Base-by-base conservation (phyloP, 352 stramenopile genomes). In the Salisapilia sapeloensis region DNA sequence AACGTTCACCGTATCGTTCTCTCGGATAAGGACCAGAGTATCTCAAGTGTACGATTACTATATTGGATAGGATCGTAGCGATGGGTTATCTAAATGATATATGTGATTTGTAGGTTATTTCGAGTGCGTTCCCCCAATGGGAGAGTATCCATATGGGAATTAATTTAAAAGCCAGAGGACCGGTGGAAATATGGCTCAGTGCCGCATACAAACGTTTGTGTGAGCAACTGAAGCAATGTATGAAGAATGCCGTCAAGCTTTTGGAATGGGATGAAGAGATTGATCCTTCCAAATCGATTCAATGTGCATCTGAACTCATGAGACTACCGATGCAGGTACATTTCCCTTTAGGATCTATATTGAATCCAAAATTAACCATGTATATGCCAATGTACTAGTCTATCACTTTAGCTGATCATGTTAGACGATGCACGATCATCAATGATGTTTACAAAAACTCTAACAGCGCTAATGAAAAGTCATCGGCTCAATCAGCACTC, bases 111-210 rank as follows among this genome's bases (percentile, higher is more conserved):
- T 24, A 51, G 43, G 4, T 51, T 10, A 37, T 37, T 2, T 80
- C 65, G 0, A 58, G 56, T 6, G 44, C 46, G 6, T 56, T 61
- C 18, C 56, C 55, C 3, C 35, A 48, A 13, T 29, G 30, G 0
- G 70, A 85, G 34, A 47, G 45, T 1, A 70, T 85, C 9, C 17
- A 38, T 0, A 75, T 85, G 58, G 70, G 70, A 0, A 82, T 61
- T 27, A 82, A 82, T 26, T 29, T 85, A 2, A 85, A 85, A 39
- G 70, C 66, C 6, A 50, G 70, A 16, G 70, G 70, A 0, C 61
- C 65, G 15, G 51, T 63, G 2, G 70, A 85, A 24, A 59, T 80
- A 11, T 85, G 70, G 70, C 48, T 85, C 1, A 44, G 46, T 21
- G 44, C 62, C 3, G 29, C 82, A 12, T 60, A 85, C 9, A 76